phyloP scores from a whole-genome alignment of 768 basidiomycete genomes.

The Cyathus striatus region DNA sequence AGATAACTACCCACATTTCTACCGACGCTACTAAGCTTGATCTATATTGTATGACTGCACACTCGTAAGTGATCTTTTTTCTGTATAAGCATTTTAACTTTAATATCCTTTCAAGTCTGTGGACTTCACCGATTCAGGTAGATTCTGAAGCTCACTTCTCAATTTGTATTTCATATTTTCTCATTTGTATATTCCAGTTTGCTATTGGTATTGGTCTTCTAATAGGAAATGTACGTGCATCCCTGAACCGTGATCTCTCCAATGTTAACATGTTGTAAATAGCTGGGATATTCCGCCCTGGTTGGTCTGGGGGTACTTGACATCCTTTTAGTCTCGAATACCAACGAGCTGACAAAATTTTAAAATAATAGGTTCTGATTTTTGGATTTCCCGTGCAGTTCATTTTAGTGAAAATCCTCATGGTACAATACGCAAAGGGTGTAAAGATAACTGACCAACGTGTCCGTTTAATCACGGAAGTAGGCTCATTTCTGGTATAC shows the following conservation, averaged over 20 bases:
- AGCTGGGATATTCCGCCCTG: slow-evolving; percentile 52
- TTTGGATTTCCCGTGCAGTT: slow-evolving; percentile 45
- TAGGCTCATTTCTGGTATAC: slow-evolving; percentile 14
- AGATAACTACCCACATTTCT: slow-evolving; percentile 48
- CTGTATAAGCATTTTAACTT: background rate
- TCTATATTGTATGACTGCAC: slow-evolving; percentile 20
- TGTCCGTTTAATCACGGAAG: slow-evolving; percentile 47
- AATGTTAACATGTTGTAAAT: background rate
- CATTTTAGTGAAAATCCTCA: slow-evolving; percentile 35
- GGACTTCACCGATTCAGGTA: slow-evolving; percentile 26
- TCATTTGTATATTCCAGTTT: slow-evolving; percentile 23
- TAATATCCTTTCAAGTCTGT: slow-evolving; percentile 15
- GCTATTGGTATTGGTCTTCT: slow-evolving; percentile 45
- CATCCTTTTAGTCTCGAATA: no score
- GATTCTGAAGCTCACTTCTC: background rate
- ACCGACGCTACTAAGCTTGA: slow-evolving; percentile 42
- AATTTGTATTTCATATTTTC: background rate
- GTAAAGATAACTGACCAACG: slow-evolving; percentile 50
- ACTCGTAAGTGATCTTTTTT: slow-evolving; percentile 15
- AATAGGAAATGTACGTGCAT: slow-evolving; percentile 33
- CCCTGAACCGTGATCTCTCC: background rate
- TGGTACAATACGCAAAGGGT: slow-evolving; percentile 35
- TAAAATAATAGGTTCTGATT: slow-evolving; percentile 39
- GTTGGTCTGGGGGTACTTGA: slow-evolving; percentile 40
- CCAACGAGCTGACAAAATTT: no score